Percentiles rank a stretch among this genome's conserved stretches.
Conservation (phyloP, 106 monocot species). For the Posidonia australis region DNA sequence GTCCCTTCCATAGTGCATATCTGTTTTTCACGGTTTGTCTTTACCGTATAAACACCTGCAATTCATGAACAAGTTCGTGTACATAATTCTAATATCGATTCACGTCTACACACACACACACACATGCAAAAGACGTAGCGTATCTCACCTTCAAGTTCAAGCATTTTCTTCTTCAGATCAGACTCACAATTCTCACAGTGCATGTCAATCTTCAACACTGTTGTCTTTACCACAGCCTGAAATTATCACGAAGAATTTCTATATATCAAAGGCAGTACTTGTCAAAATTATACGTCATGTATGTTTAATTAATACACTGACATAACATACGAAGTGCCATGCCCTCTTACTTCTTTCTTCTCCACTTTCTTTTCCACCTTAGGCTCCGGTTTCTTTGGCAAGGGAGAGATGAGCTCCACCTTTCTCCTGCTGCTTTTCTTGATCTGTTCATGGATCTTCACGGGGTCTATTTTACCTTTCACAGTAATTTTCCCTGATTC, state of each 20-base stretch:
- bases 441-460: conserved; percentile 36
- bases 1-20: conserved; percentile 39
- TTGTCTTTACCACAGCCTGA: conserved; percentile 42
- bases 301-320: too few relatives aligned
- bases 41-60: conserved; percentile 40
- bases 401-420: conserved; percentile 50
- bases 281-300: too few relatives aligned
- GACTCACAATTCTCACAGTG: conserved; percentile 58
- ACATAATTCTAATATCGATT: neutral
- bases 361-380: conserved; percentile 16
- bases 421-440: conserved; percentile 44
- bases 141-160: conserved; percentile 49
- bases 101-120: neutral
- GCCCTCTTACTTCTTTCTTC: conserved; percentile 42
- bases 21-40: conserved; percentile 24
- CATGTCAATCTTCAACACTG: conserved; percentile 51
- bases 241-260: too few relatives aligned
- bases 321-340: too few relatives aligned
- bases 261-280: too few relatives aligned
- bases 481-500: conserved; percentile 46
- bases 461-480: conserved; percentile 50
- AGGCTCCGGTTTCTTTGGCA: conserved; percentile 36
- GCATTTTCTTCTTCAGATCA: conserved; percentile 38
- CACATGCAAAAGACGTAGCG: neutral
- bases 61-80: neutral